phyloP scores from a whole-genome alignment of 1,139 yeast species.

The Kodamaea derodonti region DNA sequence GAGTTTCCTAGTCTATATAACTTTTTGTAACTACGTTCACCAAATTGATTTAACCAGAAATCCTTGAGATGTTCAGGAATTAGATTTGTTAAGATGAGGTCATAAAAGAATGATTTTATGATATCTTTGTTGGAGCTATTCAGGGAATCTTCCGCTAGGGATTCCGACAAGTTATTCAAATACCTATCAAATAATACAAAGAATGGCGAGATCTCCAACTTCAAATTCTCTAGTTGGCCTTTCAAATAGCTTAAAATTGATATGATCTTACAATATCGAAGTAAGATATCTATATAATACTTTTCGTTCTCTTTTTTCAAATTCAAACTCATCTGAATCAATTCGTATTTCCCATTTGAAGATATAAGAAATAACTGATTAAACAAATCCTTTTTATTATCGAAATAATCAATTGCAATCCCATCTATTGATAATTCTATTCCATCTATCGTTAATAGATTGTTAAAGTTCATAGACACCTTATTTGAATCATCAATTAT shows the following conservation, averaged over 20 bases:
- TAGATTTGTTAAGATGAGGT: slow-evolving; percentile 55
- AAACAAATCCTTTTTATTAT: slow-evolving; percentile 22
- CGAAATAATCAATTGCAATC: slow-evolving; percentile 14
- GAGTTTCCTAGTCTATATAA: slow-evolving; percentile 51
- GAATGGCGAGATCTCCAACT: slow-evolving; percentile 39
- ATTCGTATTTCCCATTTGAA: slow-evolving; percentile 8
- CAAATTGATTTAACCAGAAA: slow-evolving; percentile 50
- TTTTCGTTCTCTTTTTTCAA: slow-evolving; percentile 10
- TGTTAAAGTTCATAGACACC: slow-evolving; percentile 31
- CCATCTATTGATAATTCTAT: slow-evolving; percentile 15
- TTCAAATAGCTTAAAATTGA: slow-evolving; percentile 30
- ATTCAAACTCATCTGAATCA: slow-evolving; percentile 14
- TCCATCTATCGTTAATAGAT: slow-evolving; percentile 24
- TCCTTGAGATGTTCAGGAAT: slow-evolving; percentile 40
- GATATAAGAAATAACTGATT: slow-evolving; percentile 28
- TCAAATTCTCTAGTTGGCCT: slow-evolving; percentile 34
- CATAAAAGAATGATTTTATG: slow-evolving; percentile 29
- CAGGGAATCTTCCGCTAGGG: slow-evolving; percentile 6
- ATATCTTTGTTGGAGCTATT: slow-evolving; percentile 4
- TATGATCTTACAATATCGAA: slow-evolving; percentile 28
- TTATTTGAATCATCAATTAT: slow-evolving; percentile 20
- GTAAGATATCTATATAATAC: slow-evolving; percentile 20
- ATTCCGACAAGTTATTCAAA: slow-evolving; percentile 28
- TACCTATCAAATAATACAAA: slow-evolving; percentile 36
- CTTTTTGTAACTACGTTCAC: slow-evolving; percentile 64